phyloP scores from a whole-genome alignment of 768 basidiomycete species.

The Kwoniella heveanensis region DNA sequence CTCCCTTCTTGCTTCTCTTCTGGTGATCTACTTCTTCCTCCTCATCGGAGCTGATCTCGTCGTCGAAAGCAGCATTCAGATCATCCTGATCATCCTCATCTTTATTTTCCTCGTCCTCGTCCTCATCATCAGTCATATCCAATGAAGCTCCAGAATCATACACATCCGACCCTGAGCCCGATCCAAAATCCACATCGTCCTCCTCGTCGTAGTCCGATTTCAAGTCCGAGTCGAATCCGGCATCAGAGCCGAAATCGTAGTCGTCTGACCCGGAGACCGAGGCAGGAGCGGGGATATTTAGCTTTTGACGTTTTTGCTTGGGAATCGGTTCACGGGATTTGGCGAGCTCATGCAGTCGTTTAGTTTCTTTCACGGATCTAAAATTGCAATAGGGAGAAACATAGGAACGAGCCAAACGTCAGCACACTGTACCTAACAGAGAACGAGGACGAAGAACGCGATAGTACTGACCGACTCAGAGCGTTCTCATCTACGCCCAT shows the following conservation, averaged over 20 bases:
- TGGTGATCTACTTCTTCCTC: constrained; percentile 57
- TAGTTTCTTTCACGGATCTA: constrained; percentile 84
- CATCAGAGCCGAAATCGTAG: constrained; percentile 63
- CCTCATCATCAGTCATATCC: constrained; percentile 41
- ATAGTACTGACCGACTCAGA: constrained; percentile 69
- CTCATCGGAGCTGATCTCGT: constrained; percentile 27
- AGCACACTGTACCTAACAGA: not conserved
- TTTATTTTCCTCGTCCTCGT: constrained; percentile 28
- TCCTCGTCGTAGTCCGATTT: constrained; percentile 55
- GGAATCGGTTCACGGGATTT: constrained; percentile 61
- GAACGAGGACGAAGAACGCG: constrained; percentile 10
- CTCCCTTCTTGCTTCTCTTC: constrained; percentile 62
- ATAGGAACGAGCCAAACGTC: not conserved
- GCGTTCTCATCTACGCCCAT: constrained; percentile 71
- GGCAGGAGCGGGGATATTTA: constrained; percentile 58
- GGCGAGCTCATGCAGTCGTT: constrained; percentile 67
- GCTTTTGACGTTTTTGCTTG: constrained; percentile 58
- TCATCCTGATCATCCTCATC: constrained; percentile 28
- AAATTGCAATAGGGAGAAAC: constrained; percentile 12
- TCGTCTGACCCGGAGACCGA: constrained; percentile 63
- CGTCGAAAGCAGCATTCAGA: constrained; percentile 25
- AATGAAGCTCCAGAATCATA: constrained; percentile 57
- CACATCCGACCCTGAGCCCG: constrained; percentile 32
- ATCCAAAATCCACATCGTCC: constrained; percentile 23
- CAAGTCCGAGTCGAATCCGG: constrained; percentile 57